Evolutionary conservation across 441 rosid species (phyloP), one percentile per base, ranked within the genome.

Genomic region (Populus hybrid): DNA sequence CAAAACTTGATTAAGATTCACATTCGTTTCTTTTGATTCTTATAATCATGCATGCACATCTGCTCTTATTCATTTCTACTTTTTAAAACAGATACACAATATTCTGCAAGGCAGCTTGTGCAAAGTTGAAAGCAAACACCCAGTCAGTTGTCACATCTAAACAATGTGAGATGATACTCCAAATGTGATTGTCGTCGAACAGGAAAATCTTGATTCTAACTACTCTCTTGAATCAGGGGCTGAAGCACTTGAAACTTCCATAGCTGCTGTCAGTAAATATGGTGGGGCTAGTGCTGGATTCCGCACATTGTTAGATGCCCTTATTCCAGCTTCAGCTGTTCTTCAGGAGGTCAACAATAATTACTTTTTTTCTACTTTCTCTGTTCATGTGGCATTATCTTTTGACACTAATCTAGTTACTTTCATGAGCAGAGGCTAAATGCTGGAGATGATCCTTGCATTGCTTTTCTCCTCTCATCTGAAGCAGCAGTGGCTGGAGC

Each of bases 271-370:
- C 70, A 94, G 98, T 82, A 92, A 89, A 83, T 96, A 96, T 71
- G 96, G 99, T 14, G 98, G 99, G 38, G 98, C 99, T 74, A 79
- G 81, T 82, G 98, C 96, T 79, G 98, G 98, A 70, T 91, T 83
- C 83, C 95, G 99, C 61, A 96, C 99, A 2, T 69, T 96, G 86
- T 80, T 96, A 83, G 97, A 94, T 86, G 97, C 99, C 8, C 93
- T 96, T 71, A 94, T 94, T 85, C 98, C 98, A 19, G 99, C 98
- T 68, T 88, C 88, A n/a, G 70, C 85, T 78, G 94, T 86, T 80
- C 97, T 96, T 76, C 85, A 86, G 82, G 94, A 96, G 97, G 99
- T 92, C 32, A 69, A 75, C 66, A 76, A 59, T 21, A 63, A 26
- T 30, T 10, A 57, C 32, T 64, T 1, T 81, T n/a, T 12, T 40